Percentiles rank a stretch among this genome's conserved stretches.
phyloP scores from a whole-genome alignment of 23 red algal genomes.

The Gracilaria vermiculophylla region DNA sequence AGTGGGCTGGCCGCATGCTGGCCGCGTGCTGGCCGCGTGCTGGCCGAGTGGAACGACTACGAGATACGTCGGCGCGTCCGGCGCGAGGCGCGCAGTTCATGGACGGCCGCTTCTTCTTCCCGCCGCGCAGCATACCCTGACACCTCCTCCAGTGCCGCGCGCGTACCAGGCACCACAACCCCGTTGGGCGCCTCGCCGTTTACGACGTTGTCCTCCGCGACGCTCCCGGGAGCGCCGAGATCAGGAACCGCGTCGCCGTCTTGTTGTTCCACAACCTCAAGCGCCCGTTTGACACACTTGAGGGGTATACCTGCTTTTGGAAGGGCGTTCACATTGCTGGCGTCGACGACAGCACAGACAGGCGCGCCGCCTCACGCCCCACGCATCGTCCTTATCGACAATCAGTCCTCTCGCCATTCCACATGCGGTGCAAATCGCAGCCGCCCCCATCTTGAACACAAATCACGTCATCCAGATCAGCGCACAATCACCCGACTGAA shows the following conservation, averaged over 20 bases:
- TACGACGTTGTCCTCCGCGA: not conserved
- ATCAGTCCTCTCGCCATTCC: too few relatives aligned
- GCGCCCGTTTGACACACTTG: not conserved
- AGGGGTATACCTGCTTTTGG: slow-evolving; percentile 29
- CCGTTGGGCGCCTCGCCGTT: not conserved
- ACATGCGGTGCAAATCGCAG: too few relatives aligned
- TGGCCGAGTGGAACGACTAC: not conserved
- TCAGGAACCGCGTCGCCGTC: slow-evolving; percentile 9
- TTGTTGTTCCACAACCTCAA: slow-evolving; percentile 1
- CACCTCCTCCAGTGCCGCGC: not conserved
- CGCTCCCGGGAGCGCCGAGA: not conserved
- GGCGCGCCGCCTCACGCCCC: too few relatives aligned
- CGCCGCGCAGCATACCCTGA: not conserved
- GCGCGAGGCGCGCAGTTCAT: not conserved
- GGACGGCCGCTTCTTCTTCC: slow-evolving; percentile 49
- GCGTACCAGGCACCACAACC: slow-evolving; percentile 20
- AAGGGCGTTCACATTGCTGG: slow-evolving; percentile 18
- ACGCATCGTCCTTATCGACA: too few relatives aligned
- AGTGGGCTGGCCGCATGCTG: slow-evolving; percentile 3
- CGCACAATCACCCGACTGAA: too few relatives aligned
- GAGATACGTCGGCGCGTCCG: not conserved
- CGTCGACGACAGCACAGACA: too few relatives aligned
- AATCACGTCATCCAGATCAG: too few relatives aligned
- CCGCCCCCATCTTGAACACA: too few relatives aligned
- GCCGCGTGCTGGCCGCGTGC: too few relatives aligned